phyloP scores from a whole-genome alignment of 2,329 filamentous ascomycete species.

The Ceratocystis variospora region DNA sequence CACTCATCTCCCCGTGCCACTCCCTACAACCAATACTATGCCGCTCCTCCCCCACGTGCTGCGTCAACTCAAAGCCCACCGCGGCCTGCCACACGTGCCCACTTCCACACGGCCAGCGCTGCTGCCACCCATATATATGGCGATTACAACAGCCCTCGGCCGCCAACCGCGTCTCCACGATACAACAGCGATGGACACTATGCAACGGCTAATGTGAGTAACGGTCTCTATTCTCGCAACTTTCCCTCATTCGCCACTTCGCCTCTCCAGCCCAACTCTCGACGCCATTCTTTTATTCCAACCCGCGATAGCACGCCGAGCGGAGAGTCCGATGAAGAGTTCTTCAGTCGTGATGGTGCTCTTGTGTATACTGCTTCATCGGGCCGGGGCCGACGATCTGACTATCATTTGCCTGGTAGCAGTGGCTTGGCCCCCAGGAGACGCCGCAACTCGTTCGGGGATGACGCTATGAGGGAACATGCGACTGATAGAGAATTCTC shows the following conservation, averaged over 20 bases:
- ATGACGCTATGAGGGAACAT: conserved; percentile 14
- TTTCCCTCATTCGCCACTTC: conserved; percentile 33
- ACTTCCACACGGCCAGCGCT: conserved; percentile 17
- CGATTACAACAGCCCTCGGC: conserved; percentile 29
- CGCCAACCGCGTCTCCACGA: conserved; percentile 42
- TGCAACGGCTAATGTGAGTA: conserved; percentile 54
- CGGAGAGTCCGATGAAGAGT: conserved; percentile 51
- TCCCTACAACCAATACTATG: neutral
- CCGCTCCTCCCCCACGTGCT: conserved; percentile 7
- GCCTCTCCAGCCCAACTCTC: conserved; percentile 33
- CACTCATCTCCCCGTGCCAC: conserved; percentile 14
- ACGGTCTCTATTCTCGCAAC: conserved; percentile 34
- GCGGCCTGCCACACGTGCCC: conserved; percentile 19
- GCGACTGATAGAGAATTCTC: conserved; percentile 19
- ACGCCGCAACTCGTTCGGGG: conserved; percentile 18
- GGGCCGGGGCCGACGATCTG: conserved; percentile 11
- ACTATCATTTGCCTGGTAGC: conserved; percentile 10
- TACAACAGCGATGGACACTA: conserved; percentile 50
- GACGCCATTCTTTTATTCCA: conserved; percentile 44
- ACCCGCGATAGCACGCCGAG: conserved; percentile 43
- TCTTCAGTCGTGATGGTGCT: conserved; percentile 15
- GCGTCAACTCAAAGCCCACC: conserved; percentile 16
- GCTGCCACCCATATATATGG: conserved; percentile 11
- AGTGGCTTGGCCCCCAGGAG: conserved; percentile 9
- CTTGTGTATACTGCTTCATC: conserved; percentile 13